Evolutionary conservation across 352 stramenopile genomes (phyloP).

Genomic region (Thraustotheca clavata): DNA sequence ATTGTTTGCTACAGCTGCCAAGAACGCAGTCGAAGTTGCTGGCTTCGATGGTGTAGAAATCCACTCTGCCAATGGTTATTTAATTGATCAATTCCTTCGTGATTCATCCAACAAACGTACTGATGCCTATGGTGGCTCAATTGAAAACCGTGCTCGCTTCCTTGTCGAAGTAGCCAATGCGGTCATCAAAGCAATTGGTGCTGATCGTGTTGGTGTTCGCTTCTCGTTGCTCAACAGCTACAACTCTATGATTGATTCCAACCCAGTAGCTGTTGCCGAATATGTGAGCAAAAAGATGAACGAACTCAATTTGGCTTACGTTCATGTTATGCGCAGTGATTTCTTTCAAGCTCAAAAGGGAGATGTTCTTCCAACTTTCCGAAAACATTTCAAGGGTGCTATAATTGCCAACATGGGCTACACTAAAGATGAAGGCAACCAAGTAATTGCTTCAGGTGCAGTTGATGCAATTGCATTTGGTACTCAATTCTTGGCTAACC

Average conservation of each 20-base stretch:
- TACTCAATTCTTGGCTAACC: constrained; percentile 9
- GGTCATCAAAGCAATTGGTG: constrained; percentile 6
- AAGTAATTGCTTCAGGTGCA: neutral
- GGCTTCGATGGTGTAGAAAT: constrained; percentile 82
- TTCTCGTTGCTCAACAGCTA: constrained; percentile 19
- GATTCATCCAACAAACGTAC: constrained; percentile 38
- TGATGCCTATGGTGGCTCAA: constrained; percentile 47
- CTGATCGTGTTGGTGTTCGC: constrained; percentile 5
- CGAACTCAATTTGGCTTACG: constrained; percentile 1
- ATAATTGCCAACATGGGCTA: constrained; percentile 17
- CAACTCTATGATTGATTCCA: constrained; percentile 14
- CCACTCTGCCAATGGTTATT: constrained; percentile 71
- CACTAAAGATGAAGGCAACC: constrained; percentile 11
- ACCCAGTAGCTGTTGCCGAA: constrained; percentile 6
- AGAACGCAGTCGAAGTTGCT: constrained; percentile 23
- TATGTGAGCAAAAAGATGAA: neutral
- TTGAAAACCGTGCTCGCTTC: constrained; percentile 55
- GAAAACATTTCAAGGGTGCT: constrained; percentile 10
- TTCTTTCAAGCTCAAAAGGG: constrained; percentile 19
- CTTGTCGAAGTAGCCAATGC: constrained; percentile 39
- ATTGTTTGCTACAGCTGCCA: neutral
- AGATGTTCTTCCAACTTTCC: constrained; percentile 5
- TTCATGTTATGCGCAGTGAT: constrained; percentile 9
- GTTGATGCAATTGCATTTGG: constrained; percentile 11
- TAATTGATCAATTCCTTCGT: constrained; percentile 72